Percentiles rank a stretch among this genome's conserved stretches.
phyloP scores from a whole-genome alignment of 768 basidiomycete species.

The Jaapia argillacea region DNA sequence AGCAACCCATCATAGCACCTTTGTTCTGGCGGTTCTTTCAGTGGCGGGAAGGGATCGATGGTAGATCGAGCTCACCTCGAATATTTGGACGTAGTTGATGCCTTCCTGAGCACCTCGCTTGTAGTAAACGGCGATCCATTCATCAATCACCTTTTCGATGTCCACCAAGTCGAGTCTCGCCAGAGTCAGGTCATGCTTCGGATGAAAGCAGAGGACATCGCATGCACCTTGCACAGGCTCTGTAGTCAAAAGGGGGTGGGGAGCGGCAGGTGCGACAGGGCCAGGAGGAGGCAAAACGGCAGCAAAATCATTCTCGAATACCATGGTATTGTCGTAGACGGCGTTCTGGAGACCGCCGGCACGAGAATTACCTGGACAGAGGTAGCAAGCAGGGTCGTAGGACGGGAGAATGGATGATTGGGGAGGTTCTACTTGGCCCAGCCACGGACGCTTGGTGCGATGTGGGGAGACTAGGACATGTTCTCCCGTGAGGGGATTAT shows the following conservation, averaged over 20 bases:
- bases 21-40: conserved; percentile 51
- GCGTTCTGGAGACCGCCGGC: conserved; percentile 65
- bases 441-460: conserved; percentile 86
- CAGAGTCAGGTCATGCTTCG: conserved; percentile 77
- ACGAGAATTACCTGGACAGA: conserved; percentile 80
- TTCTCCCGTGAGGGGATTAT: conserved; percentile 69
- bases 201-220: conserved; percentile 83
- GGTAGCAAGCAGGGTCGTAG: conserved; percentile 70
- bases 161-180: conserved; percentile 50
- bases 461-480: conserved; percentile 83
- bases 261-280: conserved; percentile 37
- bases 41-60: background rate
- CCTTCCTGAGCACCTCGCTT: conserved; percentile 51
- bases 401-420: conserved; percentile 40
- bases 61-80: conserved; percentile 48
- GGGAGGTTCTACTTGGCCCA: conserved; percentile 72
- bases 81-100: conserved; percentile 79
- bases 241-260: conserved; percentile 51
- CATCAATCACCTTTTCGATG: conserved; percentile 53
- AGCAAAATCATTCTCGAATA: conserved; percentile 79
- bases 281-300: conserved; percentile 60
- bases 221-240: conserved; percentile 76
- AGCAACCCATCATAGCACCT: conserved; percentile 91
- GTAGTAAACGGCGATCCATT: conserved; percentile 64
- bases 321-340: conserved; percentile 51